Evolutionary conservation across 2,329 filamentous ascomycete genomes (phyloP).

Genomic region (Myriosclerotinia scirpicola): DNA sequence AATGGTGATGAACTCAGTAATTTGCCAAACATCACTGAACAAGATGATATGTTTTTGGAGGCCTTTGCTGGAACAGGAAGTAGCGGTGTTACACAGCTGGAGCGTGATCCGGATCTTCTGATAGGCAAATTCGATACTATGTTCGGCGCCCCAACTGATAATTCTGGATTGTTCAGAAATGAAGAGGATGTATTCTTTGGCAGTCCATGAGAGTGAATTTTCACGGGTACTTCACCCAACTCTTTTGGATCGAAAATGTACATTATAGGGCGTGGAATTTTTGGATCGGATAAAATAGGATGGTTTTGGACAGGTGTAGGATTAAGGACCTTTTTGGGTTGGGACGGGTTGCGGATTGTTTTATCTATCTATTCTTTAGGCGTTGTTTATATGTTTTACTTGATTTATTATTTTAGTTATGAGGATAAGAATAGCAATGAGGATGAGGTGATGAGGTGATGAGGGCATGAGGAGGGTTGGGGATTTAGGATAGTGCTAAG

Average conservation of each 20-base stretch:
- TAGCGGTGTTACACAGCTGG: slow-evolving; percentile 34
- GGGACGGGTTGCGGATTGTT: slow-evolving; percentile 1
- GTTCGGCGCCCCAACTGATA: slow-evolving; percentile 29
- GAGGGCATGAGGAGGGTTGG: background rate
- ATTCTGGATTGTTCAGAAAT: slow-evolving; percentile 34
- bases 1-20: slow-evolving; percentile 33
- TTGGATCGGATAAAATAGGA: slow-evolving; percentile 19
- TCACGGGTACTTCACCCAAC: background rate
- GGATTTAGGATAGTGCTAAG: background rate
- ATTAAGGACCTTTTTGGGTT: background rate
- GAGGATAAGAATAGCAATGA: slow-evolving; percentile 6
- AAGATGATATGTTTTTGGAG: slow-evolving; percentile 42
- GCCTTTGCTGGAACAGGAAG: slow-evolving; percentile 36
- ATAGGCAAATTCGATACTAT: slow-evolving; percentile 40
- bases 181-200: slow-evolving; percentile 40
- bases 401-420: slow-evolving; percentile 18
- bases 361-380: slow-evolving; percentile 22
- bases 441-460: slow-evolving; percentile 14
- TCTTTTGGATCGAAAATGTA: slow-evolving; percentile 20
- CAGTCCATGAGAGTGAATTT: slow-evolving; percentile 34
- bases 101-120: slow-evolving; percentile 38
- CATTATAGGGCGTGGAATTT: slow-evolving; percentile 18
- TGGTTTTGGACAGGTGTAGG: slow-evolving; percentile 13
- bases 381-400: slow-evolving; percentile 19
- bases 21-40: slow-evolving; percentile 36